Conservation (phyloP, 768 basidiomycete genomes). For the Suillus ampliporus region DNA sequence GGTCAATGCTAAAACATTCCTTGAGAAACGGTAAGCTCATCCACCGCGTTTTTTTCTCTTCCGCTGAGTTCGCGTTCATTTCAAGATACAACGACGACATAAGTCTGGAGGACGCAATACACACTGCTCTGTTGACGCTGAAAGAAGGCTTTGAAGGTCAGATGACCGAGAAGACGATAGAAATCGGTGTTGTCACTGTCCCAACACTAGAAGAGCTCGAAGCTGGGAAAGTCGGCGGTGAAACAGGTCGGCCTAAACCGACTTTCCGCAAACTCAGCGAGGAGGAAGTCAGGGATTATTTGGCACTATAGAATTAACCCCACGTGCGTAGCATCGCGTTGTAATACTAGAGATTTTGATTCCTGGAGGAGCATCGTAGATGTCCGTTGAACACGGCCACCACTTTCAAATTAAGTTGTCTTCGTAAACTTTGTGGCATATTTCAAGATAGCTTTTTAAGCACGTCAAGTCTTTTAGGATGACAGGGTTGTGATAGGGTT, state of each 20-base stretch:
- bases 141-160: slow-evolving; percentile 99
- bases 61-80: slow-evolving; percentile 24
- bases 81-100: slow-evolving; percentile 98
- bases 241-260: slow-evolving; percentile 74
- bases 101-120: slow-evolving; percentile 97
- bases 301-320: slow-evolving; percentile 67
- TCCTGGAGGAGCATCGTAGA: slow-evolving; percentile 4
- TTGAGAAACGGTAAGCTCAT: slow-evolving; percentile 87
- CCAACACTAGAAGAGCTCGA: slow-evolving; percentile 66
- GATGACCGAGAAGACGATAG: slow-evolving; percentile 99
- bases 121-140: slow-evolving; percentile 95
- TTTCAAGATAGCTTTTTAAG: neutral
- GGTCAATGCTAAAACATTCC: slow-evolving; percentile 99
- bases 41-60: slow-evolving; percentile 26
- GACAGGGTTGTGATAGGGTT: neutral
- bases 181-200: slow-evolving; percentile 95
- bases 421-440: neutral
- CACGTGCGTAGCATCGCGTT: slow-evolving; percentile 32
- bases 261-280: slow-evolving; percentile 96
- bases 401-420: neutral
- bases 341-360: slow-evolving; percentile 12
- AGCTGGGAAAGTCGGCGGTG: slow-evolving; percentile 70
- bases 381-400: neutral
- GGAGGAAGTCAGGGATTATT: slow-evolving; percentile 96
- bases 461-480: neutral